Conservation (phyloP, 2,329 filamentous ascomycete genomes). For the Aspergillus chevalieri region DNA sequence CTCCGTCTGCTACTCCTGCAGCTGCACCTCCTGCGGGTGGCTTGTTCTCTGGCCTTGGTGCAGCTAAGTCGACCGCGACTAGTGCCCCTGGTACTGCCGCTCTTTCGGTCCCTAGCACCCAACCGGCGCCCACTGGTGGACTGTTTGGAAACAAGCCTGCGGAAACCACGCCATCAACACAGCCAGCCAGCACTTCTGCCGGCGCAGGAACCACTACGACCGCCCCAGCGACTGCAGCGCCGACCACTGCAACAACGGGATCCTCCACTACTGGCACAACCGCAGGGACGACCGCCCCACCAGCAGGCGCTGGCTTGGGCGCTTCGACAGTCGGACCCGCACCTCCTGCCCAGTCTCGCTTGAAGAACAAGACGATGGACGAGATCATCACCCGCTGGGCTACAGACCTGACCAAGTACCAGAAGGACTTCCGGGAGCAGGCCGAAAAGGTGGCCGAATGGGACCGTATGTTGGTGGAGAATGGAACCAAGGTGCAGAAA, state of each 20-base stretch:
- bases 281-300: conserved; percentile 25
- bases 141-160: conserved; percentile 21
- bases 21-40: conserved; percentile 21
- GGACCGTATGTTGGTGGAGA: conserved; percentile 89
- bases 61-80: conserved; percentile 23
- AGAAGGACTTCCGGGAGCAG: conserved; percentile 91
- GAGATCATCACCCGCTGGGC: conserved; percentile 98
- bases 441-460: conserved; percentile 80
- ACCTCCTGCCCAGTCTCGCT: conserved; percentile 72
- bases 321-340: conserved; percentile 74
- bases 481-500: conserved; percentile 90
- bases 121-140: conserved; percentile 15
- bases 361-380: conserved; percentile 99
- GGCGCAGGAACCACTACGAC: conserved; percentile 22
- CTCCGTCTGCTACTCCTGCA: conserved; percentile 26
- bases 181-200: conserved; percentile 9
- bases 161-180: conserved; percentile 16
- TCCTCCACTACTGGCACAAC: conserved; percentile 26
- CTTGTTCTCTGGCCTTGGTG: conserved; percentile 24
- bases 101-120: conserved; percentile 21
- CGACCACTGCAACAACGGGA: conserved; percentile 18
- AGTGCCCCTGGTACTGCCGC: conserved; percentile 22
- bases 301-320: conserved; percentile 43
- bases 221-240: conserved; percentile 20
- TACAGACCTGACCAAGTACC: conserved; percentile 88